These are phyloP conservation scores for Camelina neglecta DNA, from an alignment of 345 rosid genomes.

Conservation along the genomic window DNA sequence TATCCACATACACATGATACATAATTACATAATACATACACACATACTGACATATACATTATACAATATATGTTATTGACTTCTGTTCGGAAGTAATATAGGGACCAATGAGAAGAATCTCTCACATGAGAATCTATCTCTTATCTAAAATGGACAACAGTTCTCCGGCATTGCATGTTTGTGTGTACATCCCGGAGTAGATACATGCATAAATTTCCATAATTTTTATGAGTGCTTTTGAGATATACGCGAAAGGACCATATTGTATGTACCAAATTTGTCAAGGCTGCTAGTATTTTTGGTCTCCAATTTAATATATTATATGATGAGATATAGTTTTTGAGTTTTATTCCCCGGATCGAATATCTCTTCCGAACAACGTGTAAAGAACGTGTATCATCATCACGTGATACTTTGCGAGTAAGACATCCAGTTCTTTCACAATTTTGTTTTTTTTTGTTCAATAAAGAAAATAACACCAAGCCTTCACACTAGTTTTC, in stretches of 20 bases:
- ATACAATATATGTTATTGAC: conserved; percentile 28
- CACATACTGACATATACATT: not conserved
- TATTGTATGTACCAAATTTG: conserved; percentile 2
- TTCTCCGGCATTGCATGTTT: conserved; percentile 15
- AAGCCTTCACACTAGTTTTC: conserved; percentile 7
- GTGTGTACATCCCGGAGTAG: not conserved
- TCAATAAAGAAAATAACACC: not conserved
- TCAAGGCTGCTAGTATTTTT: conserved; percentile 23
- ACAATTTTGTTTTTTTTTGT: not conserved
- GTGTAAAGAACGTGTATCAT: conserved; percentile 39
- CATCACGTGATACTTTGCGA: conserved; percentile 41
- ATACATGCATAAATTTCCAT: not conserved
- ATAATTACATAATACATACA: not conserved
- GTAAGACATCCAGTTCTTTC: conserved; percentile 19
- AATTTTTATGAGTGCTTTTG: conserved; percentile 19
- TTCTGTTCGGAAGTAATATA: conserved; percentile 32
- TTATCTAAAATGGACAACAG: conserved; percentile 34
- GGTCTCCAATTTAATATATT: conserved; percentile 23
- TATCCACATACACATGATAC: not conserved
- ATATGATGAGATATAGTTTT: conserved; percentile 19
- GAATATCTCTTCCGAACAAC: conserved; percentile 30
- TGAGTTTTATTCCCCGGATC: conserved; percentile 15
- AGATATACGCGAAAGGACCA: conserved; percentile 21
- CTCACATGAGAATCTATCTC: conserved; percentile 34
- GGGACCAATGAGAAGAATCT: conserved; percentile 37